These are phyloP conservation scores for Amylocystis lapponica DNA, from an alignment of 768 basidiomycete species.

Conservation along the genomic window DNA sequence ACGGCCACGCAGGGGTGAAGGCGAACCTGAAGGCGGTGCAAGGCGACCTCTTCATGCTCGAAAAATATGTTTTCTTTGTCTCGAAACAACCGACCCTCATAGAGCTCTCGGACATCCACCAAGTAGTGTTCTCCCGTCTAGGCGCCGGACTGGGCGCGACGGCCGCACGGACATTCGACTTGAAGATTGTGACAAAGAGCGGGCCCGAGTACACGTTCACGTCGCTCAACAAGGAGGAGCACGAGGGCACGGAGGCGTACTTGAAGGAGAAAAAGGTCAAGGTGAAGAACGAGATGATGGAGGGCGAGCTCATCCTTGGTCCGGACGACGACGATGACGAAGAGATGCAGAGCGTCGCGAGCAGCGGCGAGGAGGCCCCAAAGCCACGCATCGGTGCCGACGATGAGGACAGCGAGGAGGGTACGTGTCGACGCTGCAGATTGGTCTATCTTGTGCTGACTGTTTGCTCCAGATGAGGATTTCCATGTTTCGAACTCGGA, in stretches of 20 bases:
- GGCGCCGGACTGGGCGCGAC: conserved; percentile 78
- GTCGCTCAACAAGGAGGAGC: conserved; percentile 94
- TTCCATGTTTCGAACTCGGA: conserved; percentile 86
- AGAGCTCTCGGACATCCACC: conserved; percentile 84
- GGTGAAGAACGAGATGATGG: conserved; percentile 94
- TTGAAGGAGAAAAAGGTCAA: conserved; percentile 87
- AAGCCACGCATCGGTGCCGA: conserved; percentile 46
- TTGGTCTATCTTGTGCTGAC: not conserved
- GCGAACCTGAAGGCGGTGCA: conserved; percentile 95
- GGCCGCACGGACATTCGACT: conserved; percentile 89
- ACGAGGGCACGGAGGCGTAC: conserved; percentile 79
- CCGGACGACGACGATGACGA: conserved; percentile 71
- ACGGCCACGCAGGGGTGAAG: conserved; percentile 93
- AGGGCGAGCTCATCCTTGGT: conserved; percentile 71
- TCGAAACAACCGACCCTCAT: conserved; percentile 92
- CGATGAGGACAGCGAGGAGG: conserved; percentile 78
- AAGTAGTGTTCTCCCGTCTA: conserved; percentile 89
- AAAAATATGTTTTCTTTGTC: conserved; percentile 97
- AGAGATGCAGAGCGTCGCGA: conserved; percentile 78
- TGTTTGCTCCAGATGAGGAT: conserved; percentile 68
- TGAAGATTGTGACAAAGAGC: conserved; percentile 80
- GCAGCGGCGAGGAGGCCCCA: conserved; percentile 58
- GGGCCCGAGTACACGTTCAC: conserved; percentile 88
- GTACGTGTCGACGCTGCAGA: conserved; percentile 28
- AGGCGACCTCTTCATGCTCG: conserved; percentile 96